A percentile compares a stretch with the other conserved stretches of the same genome.
Evolutionary conservation across 306 rosid species (phyloP).

Genomic region (Castanea sativa): DNA sequence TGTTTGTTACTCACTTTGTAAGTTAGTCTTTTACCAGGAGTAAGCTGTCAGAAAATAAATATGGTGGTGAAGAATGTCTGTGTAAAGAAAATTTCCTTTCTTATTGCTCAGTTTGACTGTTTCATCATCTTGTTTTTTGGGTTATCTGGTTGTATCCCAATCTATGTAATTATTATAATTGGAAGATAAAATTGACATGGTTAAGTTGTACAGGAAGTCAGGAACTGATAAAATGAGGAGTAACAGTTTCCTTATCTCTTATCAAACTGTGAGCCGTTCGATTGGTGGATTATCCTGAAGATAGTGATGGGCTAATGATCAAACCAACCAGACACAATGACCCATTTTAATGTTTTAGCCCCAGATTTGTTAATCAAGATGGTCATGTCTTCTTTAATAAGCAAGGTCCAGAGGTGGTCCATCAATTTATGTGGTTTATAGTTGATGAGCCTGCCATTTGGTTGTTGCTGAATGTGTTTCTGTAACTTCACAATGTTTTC

Average conservation of each 20-base stretch:
- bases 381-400: conserved; percentile 39
- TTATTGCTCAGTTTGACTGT: conserved; percentile 32
- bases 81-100: conserved; percentile 24
- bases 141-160: background rate
- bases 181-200: conserved; percentile 15
- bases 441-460: conserved; percentile 43
- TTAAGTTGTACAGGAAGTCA: conserved; percentile 15
- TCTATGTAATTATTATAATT: conserved; percentile 14
- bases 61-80: conserved; percentile 30
- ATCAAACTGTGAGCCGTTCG: conserved; percentile 17
- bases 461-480: conserved; percentile 25
- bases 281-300: conserved; percentile 21
- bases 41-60: conserved; percentile 32
- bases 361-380: conserved; percentile 36
- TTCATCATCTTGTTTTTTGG: conserved; percentile 27
- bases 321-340: conserved; percentile 35
- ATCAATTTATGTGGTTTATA: conserved; percentile 42
- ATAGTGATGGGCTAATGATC: conserved; percentile 43
- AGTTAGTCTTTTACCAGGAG: conserved; percentile 24
- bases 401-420: conserved; percentile 64
- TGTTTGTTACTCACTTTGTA: conserved; percentile 32
- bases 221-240: conserved; percentile 16
- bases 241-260: conserved; percentile 19
- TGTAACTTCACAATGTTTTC: background rate
- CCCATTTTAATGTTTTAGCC: conserved; percentile 40